Evolutionary conservation across 192 early-diverging fungal species (phyloP), one percentile per base, ranked within the genome.

Genomic region (Coemansia sp.): DNA sequence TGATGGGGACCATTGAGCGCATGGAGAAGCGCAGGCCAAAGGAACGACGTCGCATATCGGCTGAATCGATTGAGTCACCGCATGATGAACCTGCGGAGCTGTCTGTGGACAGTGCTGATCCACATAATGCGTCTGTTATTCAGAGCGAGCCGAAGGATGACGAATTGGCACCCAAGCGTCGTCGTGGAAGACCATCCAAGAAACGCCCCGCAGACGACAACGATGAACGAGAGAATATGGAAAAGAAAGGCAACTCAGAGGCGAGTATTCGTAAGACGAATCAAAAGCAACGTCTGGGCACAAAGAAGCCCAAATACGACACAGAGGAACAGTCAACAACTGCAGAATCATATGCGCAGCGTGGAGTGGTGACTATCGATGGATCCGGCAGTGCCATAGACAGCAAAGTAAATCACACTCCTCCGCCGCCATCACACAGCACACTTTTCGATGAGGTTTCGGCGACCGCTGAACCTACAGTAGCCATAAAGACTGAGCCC

Each of bases 1-100:
- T 87, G 31, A 75, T 90, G 73, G 79, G 79, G 5, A 83, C 87
- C 0, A 83, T 90, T 49, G 80, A 86, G 51, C 82, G 81, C 53
- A 70, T 87, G 65, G 88, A 90, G 38, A 82, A 85, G 69, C 76
- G 79, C 48, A 74, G 64, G 28, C 76, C 75, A 32, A 83, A 78
- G 60, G 23, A 53, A 26, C 32, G 60, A 41, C 63, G 76, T 27
- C 74, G 69, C 22, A 18, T 44, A 25, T 74, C 61, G 10, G 54
- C 50, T 0, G 63, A 71, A n/a, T 74, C 57, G n/a, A 34, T 38
- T 0, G 63, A 71, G 64, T 51, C 62, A n/a, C 34, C 44, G 4
- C 19, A 16, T 54, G 27, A 51, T 23, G 59, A 21, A 7, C 16
- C 53, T 10, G 53, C 21, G 7, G 54, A 62, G 19, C 27, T 26